These are phyloP conservation scores for Infundibulicybe gibba DNA, from an alignment of 768 basidiomycete genomes.

Conservation along the genomic window DNA sequence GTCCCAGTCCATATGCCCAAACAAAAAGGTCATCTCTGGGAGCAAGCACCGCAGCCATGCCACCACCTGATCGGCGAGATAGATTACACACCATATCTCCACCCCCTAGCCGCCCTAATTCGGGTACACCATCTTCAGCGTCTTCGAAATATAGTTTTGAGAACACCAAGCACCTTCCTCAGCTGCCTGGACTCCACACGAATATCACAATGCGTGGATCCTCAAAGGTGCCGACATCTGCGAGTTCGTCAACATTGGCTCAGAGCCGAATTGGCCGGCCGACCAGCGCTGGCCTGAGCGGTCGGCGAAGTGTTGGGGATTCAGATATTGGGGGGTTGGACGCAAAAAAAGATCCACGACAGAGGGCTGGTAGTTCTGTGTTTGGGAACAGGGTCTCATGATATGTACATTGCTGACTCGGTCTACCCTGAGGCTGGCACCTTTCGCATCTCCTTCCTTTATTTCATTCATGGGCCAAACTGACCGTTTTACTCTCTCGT, in stretches of 20 bases:
- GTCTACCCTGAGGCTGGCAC: too few species aligned
- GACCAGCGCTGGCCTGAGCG: slow-evolving; percentile 25
- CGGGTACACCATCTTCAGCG: slow-evolving; percentile 22
- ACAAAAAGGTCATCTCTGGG: slow-evolving; percentile 65
- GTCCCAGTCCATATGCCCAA: slow-evolving; percentile 35
- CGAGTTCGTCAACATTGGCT: slow-evolving; percentile 28
- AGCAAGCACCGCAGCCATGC: slow-evolving; percentile 32
- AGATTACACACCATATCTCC: slow-evolving; percentile 31
- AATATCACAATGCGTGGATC: slow-evolving; percentile 46
- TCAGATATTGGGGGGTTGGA: slow-evolving; percentile 3
- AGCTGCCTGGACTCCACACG: slow-evolving; percentile 34
- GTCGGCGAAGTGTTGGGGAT: slow-evolving; percentile 26
- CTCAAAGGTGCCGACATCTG: slow-evolving; percentile 35
- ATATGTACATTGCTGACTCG: too few species aligned
- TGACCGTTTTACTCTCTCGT: too few species aligned
- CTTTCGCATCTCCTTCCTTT: too few species aligned
- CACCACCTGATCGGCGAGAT: slow-evolving; percentile 25
- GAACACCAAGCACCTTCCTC: slow-evolving; percentile 35
- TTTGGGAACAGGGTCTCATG: too few species aligned
- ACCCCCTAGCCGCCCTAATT: slow-evolving; percentile 17
- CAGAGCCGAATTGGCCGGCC: slow-evolving; percentile 49
- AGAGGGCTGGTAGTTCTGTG: slow-evolving; percentile 7
- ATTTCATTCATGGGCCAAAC: too few species aligned
- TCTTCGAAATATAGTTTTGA: slow-evolving; percentile 22
- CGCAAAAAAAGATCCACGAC: slow-evolving; percentile 8